phyloP scores from a whole-genome alignment of 2,329 filamentous ascomycete genomes.

The Didymellaceae sp. region DNA sequence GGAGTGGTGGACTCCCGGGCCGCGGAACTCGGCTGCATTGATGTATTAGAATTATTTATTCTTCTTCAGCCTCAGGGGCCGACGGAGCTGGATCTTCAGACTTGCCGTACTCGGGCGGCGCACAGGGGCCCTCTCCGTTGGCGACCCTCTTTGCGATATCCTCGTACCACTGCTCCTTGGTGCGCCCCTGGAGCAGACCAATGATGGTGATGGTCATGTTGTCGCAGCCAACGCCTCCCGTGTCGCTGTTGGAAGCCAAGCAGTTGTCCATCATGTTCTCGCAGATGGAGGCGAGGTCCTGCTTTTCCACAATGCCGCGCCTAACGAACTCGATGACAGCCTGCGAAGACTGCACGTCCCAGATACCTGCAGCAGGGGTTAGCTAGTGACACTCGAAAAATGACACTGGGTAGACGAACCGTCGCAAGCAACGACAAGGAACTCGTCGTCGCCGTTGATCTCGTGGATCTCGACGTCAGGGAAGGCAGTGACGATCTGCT shows the following conservation, averaged over 20 bases:
- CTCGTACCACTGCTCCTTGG: conserved; percentile 98
- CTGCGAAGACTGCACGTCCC: conserved; percentile 99
- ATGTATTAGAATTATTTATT: conserved; percentile 45
- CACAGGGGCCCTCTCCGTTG: conserved; percentile 96
- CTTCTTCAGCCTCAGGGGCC: conserved; percentile 40
- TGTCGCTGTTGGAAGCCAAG: conserved; percentile 95
- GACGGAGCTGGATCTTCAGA: conserved; percentile 54
- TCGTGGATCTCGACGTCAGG: conserved; percentile 94
- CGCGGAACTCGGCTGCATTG: conserved; percentile 57
- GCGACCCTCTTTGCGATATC: conserved; percentile 92
- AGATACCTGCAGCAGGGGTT: conserved; percentile 73
- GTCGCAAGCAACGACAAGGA: conserved; percentile 60
- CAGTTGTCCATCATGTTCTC: conserved; percentile 99
- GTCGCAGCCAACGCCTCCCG: conserved; percentile 95
- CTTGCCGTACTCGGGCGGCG: conserved; percentile 99
- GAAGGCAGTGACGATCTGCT: conserved; percentile 97
- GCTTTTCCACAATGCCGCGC: conserved; percentile 94
- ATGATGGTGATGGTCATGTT: conserved; percentile 99
- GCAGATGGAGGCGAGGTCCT: conserved; percentile 92
- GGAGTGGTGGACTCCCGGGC: conserved; percentile 57
- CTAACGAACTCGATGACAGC: conserved; percentile 96
- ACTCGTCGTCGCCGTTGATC: conserved; percentile 91
- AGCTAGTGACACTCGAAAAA: conserved; percentile 7
- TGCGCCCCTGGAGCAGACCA: conserved; percentile 87
- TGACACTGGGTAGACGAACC: conserved; percentile 35